phyloP scores from a whole-genome alignment of 305 asterid genomes.

The Solanum hybrid region DNA sequence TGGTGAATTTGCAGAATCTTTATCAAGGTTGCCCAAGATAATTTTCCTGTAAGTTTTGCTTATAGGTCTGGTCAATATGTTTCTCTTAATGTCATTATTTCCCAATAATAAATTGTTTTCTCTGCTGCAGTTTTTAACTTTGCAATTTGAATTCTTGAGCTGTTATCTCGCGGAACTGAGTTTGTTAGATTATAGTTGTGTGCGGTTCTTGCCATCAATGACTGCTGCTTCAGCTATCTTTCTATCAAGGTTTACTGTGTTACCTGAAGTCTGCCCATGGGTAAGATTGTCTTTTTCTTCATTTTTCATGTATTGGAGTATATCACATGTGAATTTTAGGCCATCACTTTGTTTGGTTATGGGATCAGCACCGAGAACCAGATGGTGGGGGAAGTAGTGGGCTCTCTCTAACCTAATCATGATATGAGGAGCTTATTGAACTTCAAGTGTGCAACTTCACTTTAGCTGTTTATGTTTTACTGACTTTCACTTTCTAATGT shows the following conservation, averaged over 20 bases:
- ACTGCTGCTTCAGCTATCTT: constrained; percentile 65
- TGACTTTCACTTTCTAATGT: not conserved
- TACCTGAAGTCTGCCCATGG: constrained; percentile 48
- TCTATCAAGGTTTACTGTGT: constrained; percentile 41
- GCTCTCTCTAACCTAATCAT: not conserved
- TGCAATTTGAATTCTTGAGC: constrained; percentile 41
- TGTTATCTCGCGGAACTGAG: constrained; percentile 58
- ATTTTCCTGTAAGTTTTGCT: constrained; percentile 27
- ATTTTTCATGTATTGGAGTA: not conserved
- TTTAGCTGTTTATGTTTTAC: not conserved
- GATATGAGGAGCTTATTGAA: not conserved
- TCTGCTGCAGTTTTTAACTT: constrained; percentile 31
- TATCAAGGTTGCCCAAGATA: constrained; percentile 40
- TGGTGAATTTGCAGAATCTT: constrained; percentile 41
- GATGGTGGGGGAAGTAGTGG: not conserved
- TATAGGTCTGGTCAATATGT: not conserved
- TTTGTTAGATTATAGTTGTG: constrained; percentile 44
- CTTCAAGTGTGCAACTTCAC: not conserved
- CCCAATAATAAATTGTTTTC: constrained; percentile 2
- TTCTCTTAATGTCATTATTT: not conserved
- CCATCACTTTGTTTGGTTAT: not conserved
- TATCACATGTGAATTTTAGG: not conserved
- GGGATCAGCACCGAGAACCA: not conserved
- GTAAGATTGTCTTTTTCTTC: constrained; percentile 27
- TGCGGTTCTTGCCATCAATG: constrained; percentile 48